These are phyloP conservation scores for Camellia lanceoleosa DNA, from an alignment of 148 eudicot species.

Conservation along the genomic window DNA sequence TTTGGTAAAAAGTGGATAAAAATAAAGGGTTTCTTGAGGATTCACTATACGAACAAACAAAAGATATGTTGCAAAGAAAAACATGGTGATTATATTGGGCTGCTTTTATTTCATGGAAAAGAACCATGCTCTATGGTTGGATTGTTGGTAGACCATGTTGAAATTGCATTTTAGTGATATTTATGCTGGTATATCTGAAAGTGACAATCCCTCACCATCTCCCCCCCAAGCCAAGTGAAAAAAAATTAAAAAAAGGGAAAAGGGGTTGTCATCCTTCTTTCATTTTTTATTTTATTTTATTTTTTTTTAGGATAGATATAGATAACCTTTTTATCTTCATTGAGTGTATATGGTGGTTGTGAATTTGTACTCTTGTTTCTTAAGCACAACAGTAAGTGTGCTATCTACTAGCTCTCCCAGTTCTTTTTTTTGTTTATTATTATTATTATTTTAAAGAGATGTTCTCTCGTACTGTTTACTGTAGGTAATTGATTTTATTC, in stretches of 20 bases:
- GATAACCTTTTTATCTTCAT: too few species aligned
- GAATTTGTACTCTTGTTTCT: too few species aligned
- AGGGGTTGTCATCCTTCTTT: too few species aligned
- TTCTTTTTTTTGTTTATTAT: too few species aligned
- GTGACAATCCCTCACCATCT: background rate
- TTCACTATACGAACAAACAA: background rate
- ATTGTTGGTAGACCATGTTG: constrained; percentile 5
- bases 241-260: background rate
- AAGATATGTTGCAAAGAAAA: background rate
- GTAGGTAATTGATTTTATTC: background rate
- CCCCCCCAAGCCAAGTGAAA: background rate
- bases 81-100: background rate
- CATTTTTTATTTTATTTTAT: too few species aligned
- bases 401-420: too few species aligned
- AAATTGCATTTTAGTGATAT: background rate
- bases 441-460: too few species aligned
- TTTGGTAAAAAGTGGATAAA: background rate
- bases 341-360: too few species aligned
- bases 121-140: background rate
- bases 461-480: background rate
- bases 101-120: background rate
- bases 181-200: background rate
- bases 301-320: too few species aligned
- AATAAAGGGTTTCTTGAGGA: background rate
- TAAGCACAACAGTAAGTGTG: too few species aligned